Conservation (phyloP, 768 basidiomycete species). For the Pulveroboletus sp. region DNA sequence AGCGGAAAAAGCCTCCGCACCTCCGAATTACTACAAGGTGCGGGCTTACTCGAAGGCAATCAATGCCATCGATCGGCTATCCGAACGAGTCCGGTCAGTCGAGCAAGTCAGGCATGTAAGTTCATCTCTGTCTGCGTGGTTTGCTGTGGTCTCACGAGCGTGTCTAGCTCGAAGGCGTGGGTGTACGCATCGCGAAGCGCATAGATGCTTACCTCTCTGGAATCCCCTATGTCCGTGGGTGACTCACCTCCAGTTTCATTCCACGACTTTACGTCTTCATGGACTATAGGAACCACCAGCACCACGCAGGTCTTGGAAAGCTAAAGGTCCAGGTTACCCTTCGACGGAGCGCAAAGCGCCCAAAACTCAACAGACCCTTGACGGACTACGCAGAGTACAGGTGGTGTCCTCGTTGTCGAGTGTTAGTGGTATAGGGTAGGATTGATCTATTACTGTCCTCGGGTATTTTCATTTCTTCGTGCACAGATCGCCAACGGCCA, state of each 20-base stretch:
- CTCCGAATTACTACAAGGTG: constrained; percentile 45
- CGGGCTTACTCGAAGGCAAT: constrained; percentile 49
- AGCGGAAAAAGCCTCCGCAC: constrained; percentile 35
- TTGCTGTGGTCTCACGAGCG: constrained; percentile 6
- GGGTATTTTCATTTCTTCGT: background rate
- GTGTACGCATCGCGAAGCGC: constrained; percentile 40
- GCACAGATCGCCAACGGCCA: constrained; percentile 30
- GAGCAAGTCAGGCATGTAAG: constrained; percentile 34
- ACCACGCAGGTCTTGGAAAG: constrained; percentile 2
- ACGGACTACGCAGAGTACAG: constrained; percentile 27
- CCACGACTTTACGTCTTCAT: constrained; percentile 1
- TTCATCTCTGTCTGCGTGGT: background rate
- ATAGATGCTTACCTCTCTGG: constrained; percentile 39
- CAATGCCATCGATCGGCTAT: constrained; percentile 34
- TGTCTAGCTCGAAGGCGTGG: constrained; percentile 31
- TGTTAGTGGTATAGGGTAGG: constrained; percentile 48
- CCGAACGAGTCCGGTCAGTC: constrained; percentile 41
- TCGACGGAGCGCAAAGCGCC: constrained; percentile 1
- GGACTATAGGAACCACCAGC: constrained; percentile 16
- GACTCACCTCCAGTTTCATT: background rate
- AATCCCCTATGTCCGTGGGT: constrained; percentile 35
- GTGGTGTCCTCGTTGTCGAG: constrained; percentile 32
- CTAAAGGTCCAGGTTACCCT: background rate
- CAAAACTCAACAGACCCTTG: constrained; percentile 16
- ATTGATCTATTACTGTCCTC: constrained; percentile 1